Evolutionary conservation across 2,329 filamentous ascomycete species (phyloP), one percentile per base, ranked within the genome.

Genomic region (Cylindrodendrum hubeiense): DNA sequence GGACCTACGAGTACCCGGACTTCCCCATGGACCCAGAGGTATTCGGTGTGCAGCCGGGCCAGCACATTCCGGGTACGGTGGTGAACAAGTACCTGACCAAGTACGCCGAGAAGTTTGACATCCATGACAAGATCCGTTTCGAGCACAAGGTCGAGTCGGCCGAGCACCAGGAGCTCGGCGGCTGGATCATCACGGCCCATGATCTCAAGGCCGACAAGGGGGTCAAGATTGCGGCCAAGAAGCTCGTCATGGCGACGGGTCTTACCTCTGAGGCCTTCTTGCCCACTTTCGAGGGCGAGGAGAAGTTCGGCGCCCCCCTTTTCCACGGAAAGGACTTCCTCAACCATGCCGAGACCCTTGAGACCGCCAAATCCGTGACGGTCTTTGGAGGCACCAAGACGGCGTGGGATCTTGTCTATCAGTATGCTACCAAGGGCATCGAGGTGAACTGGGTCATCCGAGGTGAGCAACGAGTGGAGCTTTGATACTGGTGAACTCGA

Each of bases 1-100:
- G 92, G 3, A 91, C 88, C 0, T 93, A 90, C 70, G 91, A 95
- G 76, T 94, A 87, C 72, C 88, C 89, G 0, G 92, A 93, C 71
- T 93, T 92, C 65, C 90, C 91, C 19, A 91, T 95, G 89, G 82
- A 85, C 63, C 77, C 80, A 8, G 84, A 84, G 21, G 83, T 79
- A 0, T 90, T 86, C 69, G 81, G 81, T 1, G 77, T 88, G 26
- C 74, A 81, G 47, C 75, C 78, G 0, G 81, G 81, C 3, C 71
- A 86, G 67, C 81, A 86, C 66, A 85, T 88, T 9, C 80, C 85
- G 1, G 86, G 84, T 1, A 66, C 74, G 9, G 80, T 81, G 5
- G 72, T 87, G 30, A 79, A 86, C 65, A 68, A 79, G 13, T 88
- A 89, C 69, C 79, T 87, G 3, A 79, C 76, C 17, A 77, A 77